A percentile compares a stretch with the other conserved stretches of the same genome.
Conservation (phyloP, 2,329 filamentous ascomycete species). For the Phoma sp. region DNA sequence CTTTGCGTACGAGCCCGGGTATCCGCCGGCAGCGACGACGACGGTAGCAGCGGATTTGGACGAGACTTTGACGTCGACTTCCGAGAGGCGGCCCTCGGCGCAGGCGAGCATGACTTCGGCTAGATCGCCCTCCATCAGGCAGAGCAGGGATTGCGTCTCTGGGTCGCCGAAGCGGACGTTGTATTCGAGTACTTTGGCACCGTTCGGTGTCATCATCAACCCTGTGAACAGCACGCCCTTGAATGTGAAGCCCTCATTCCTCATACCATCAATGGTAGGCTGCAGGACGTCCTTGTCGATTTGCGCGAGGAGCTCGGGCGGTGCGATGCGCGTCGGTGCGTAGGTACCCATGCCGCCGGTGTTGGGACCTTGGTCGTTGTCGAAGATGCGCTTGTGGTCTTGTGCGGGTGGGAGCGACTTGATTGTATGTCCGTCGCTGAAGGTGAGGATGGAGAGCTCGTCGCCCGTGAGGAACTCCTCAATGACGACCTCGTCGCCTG, state of each 20-base stretch:
- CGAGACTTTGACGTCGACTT: constrained; percentile 71
- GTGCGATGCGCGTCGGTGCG: constrained; percentile 69
- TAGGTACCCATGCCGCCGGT: constrained; percentile 99
- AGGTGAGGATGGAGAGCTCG: constrained; percentile 88
- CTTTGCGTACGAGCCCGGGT: constrained; percentile 83
- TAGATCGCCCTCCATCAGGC: constrained; percentile 83
- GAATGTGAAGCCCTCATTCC: constrained; percentile 65
- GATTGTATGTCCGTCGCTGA: constrained; percentile 87
- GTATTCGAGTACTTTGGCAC: constrained; percentile 87
- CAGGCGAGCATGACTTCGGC: constrained; percentile 89
- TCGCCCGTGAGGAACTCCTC: constrained; percentile 93
- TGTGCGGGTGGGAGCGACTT: constrained; percentile 87
- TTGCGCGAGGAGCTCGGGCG: constrained; percentile 70
- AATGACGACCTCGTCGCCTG: constrained; percentile 90
- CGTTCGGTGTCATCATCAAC: constrained; percentile 86
- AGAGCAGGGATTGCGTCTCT: constrained; percentile 85
- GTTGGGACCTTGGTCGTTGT: constrained; percentile 89
- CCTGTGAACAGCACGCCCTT: constrained; percentile 83
- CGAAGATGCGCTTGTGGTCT: constrained; percentile 94
- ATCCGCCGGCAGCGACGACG: constrained; percentile 90
- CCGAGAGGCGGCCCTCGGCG: constrained; percentile 74
- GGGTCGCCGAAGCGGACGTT: constrained; percentile 93
- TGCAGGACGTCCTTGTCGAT: constrained; percentile 85
- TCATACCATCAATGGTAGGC: constrained; percentile 89
- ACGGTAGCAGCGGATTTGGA: constrained; percentile 83